A percentile compares a stretch with the other conserved stretches of the same genome.
phyloP scores from a whole-genome alignment of 1,284 basidiomycete genomes.

The Agroathelia rolfsii region DNA sequence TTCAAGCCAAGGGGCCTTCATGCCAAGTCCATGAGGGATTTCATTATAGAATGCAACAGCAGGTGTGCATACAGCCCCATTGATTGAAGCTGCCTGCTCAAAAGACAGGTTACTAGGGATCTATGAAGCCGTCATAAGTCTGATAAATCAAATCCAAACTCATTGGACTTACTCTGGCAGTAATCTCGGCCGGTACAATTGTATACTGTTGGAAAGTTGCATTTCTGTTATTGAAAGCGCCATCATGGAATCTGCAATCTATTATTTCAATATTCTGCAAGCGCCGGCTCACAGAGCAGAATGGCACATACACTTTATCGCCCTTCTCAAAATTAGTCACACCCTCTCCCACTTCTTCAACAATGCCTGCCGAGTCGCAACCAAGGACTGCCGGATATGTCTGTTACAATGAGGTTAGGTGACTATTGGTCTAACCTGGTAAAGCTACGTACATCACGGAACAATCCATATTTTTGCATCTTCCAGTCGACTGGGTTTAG shows the following conservation, averaged over 20 bases:
- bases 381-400: slow-evolving; percentile 39
- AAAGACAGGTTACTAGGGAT: slow-evolving; percentile 21
- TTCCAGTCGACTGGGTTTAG: slow-evolving; percentile 45
- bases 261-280: slow-evolving; percentile 2
- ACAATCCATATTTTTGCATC: slow-evolving; percentile 19
- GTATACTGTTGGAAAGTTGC: slow-evolving; percentile 43
- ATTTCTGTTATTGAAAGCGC: slow-evolving; percentile 24
- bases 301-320: slow-evolving; percentile 41
- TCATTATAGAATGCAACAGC: slow-evolving; percentile 30
- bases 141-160: too few relatives aligned
- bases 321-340: slow-evolving; percentile 42
- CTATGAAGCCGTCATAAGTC: too few relatives aligned
- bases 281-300: neutral
- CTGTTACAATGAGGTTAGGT: slow-evolving; percentile 21
- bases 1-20: slow-evolving; percentile 17
- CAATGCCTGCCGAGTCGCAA: slow-evolving; percentile 46
- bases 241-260: slow-evolving; percentile 30
- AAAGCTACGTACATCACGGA: slow-evolving; percentile 17
- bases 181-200: slow-evolving; percentile 27
- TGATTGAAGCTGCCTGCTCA: slow-evolving; percentile 26
- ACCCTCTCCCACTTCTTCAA: slow-evolving; percentile 41
- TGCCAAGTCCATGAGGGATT: slow-evolving; percentile 21
- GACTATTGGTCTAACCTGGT: slow-evolving; percentile 11
- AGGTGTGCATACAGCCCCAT: slow-evolving; percentile 29
- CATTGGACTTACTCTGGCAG: slow-evolving; percentile 34